Percentiles rank a stretch among this genome's conserved stretches.
Evolutionary conservation across 495 filamentous ascomycete species (phyloP).

Genomic region (Entonaema liquescens): DNA sequence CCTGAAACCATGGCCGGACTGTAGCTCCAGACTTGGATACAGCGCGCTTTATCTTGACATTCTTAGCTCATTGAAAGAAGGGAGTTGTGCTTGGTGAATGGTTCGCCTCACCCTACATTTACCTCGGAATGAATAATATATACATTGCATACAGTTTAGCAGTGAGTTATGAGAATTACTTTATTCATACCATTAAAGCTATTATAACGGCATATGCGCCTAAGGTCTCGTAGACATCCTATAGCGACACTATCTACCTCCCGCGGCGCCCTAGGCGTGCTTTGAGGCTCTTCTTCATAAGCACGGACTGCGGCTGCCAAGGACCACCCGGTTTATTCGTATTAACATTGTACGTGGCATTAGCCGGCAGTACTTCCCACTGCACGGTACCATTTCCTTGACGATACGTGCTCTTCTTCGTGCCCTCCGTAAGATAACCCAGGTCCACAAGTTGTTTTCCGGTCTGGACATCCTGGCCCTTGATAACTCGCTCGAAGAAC

Average conservation of each 20-base stretch:
- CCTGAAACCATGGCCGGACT: not conserved
- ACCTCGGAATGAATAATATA: too few species aligned
- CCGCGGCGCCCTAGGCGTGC: not conserved
- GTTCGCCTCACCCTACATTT: too few species aligned
- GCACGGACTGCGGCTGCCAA: conserved; percentile 35
- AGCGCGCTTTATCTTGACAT: too few species aligned
- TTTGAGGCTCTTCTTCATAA: conserved; percentile 42
- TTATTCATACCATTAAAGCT: not conserved
- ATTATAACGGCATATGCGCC: not conserved
- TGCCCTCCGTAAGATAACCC: conserved; percentile 59
- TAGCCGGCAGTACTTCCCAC: conserved; percentile 54
- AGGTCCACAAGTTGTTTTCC: conserved; percentile 51
- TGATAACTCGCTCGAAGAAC: conserved; percentile 67
- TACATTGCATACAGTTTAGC: not conserved
- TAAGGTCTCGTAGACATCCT: not conserved
- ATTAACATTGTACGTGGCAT: conserved; percentile 64
- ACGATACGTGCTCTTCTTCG: conserved; percentile 60
- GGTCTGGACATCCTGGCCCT: conserved; percentile 67
- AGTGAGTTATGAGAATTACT: not conserved
- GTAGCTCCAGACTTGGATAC: not conserved
- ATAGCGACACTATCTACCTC: not conserved
- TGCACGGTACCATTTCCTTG: conserved; percentile 68
- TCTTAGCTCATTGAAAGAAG: too few species aligned
- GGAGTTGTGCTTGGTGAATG: too few species aligned
- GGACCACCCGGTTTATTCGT: conserved; percentile 55